Evolutionary conservation across 2,329 filamentous ascomycete genomes (phyloP), one percentile per base, ranked within the genome.

Genomic region (Nannizziopsis arthrosporioides): DNA sequence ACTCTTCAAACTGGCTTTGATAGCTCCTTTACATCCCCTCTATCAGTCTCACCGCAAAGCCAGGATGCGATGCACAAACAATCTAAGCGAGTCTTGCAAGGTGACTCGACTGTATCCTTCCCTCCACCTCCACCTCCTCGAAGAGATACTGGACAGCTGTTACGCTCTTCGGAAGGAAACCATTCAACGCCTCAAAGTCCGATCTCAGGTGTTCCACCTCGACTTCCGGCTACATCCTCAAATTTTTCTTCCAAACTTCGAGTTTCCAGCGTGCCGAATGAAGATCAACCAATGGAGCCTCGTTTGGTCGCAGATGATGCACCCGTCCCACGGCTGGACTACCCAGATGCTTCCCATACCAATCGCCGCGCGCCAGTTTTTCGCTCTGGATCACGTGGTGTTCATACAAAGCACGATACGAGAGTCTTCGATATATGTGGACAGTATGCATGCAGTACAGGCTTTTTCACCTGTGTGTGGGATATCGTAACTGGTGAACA

Each of bases 401-500:
- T 98, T 49, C 68, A 76, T 27, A 89, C 85, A 2, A 88, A 86
- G 57, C 92, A 94, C 56, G 92, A 96, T 54, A 85, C 86, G 4
- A 81, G 87, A 37, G 72, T 88, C 27, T 81, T 95, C 60, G 89
- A 92, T 53, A 81, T 94, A 2, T 95, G 86, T 61, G 92, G 92
- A 6, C 82, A 89, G 54, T 81, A 84, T 55, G 80, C 92, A 6
- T 94, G 87, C 62, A 90, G 89, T 0, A 86, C 84, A 12, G 92
- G 90, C 4, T 83, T 85, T 54, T 73, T 92, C 53, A 96, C 90
- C 1, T 78, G 86, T 52, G 85, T 89, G 0, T 98, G 92, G 89
- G 90, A 82, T 61, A 66, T 94, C 18, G 69, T 80, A 9, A 87
- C 87, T 47, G 90, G 90, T 2, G 85, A 93, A 56, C 74, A 85